Evolutionary conservation across 1,139 yeast species (phyloP).

Genomic region (Citeromyces siamensis): DNA sequence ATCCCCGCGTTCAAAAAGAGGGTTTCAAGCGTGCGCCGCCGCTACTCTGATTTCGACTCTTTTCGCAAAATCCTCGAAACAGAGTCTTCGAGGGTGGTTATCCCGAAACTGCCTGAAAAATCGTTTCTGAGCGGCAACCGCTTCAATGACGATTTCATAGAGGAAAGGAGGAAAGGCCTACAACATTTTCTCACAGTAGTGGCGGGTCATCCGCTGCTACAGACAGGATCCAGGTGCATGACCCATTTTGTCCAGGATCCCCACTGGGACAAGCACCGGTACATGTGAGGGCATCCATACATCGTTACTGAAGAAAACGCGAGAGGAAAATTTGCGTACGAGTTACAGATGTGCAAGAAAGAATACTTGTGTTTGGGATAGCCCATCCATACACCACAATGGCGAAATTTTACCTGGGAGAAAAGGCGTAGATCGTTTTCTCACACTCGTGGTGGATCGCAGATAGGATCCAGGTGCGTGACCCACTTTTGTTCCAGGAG

Average conservation of each 20-base stretch:
- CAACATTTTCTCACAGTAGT: conserved; percentile 71
- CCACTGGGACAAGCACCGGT: conserved; percentile 45
- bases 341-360: conserved; percentile 6
- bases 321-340: background rate
- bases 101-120: conserved; percentile 87
- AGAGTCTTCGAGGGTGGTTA: conserved; percentile 65
- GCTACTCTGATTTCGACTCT: conserved; percentile 84
- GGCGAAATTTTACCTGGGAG: no score
- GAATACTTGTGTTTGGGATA: conserved; percentile 3
- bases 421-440: conserved; percentile 71
- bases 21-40: conserved; percentile 59
- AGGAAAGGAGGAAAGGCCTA: conserved; percentile 71
- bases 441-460: conserved; percentile 81
- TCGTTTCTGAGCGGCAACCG: conserved; percentile 50
- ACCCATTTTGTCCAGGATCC: conserved; percentile 86
- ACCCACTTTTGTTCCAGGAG: conserved; percentile 82
- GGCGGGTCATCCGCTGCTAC: conserved; percentile 89
- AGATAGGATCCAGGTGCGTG: conserved; percentile 77
- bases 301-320: no score
- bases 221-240: conserved; percentile 77
- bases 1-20: conserved; percentile 76
- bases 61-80: conserved; percentile 66
- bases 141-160: conserved; percentile 76
- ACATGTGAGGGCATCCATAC: no score
- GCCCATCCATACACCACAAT: no score